Conservation (phyloP, 1,284 basidiomycete species). For the Tilletia walkeri region DNA sequence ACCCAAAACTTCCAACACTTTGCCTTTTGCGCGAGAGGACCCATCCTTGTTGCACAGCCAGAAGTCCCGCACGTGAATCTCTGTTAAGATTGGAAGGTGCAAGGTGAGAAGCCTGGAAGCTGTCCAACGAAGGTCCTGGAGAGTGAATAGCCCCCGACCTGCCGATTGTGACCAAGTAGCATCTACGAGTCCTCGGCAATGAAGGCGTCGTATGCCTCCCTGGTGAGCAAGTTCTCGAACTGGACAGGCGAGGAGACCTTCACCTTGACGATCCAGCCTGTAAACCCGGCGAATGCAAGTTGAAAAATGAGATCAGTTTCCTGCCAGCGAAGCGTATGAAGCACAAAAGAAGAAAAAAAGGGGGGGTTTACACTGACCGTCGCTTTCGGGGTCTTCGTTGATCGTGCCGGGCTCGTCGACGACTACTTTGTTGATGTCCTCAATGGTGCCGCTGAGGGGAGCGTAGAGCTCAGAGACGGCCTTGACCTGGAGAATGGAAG, state of each 20-base stretch:
- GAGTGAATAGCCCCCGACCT: too few relatives aligned
- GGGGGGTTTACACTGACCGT: not conserved
- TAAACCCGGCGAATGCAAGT: not conserved
- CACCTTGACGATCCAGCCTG: conserved; percentile 96
- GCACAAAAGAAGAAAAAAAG: not conserved
- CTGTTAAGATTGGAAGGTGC: too few relatives aligned
- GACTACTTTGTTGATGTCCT: not conserved
- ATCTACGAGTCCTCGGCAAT: not conserved
- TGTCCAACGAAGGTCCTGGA: too few relatives aligned
- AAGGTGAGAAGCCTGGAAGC: too few relatives aligned
- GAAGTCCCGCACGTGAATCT: too few relatives aligned
- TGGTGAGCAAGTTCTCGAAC: conserved; percentile 73
- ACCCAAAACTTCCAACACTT: too few relatives aligned
- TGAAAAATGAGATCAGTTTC: not conserved
- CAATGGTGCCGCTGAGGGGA: conserved; percentile 6
- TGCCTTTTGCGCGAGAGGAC: too few relatives aligned
- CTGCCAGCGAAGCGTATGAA: too few relatives aligned
- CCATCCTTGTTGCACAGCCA: too few relatives aligned
- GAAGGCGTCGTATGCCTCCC: conserved; percentile 71
- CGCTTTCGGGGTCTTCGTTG: not conserved
- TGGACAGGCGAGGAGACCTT: conserved; percentile 72
- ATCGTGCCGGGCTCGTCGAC: not conserved
- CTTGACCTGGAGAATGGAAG: conserved; percentile 12
- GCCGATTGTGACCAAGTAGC: too few relatives aligned
- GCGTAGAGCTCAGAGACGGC: conserved; percentile 17